Percentiles rank a stretch among this genome's conserved stretches.
These are phyloP conservation scores for Coemansia sp. DNA, from an alignment of 192 early-diverging fungal species.

Conservation along the genomic window DNA sequence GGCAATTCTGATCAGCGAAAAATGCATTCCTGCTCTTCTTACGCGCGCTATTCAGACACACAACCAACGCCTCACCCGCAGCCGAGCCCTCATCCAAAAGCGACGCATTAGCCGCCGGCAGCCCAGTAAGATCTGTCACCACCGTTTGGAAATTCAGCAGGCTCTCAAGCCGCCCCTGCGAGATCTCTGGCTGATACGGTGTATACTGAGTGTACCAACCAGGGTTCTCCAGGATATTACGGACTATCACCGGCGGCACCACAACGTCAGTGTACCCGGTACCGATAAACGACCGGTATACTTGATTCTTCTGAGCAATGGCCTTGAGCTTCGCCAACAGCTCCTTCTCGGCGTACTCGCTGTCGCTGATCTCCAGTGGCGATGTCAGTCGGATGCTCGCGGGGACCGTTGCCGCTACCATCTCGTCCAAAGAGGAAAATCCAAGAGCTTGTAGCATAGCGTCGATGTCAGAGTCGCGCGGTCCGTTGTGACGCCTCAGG, in stretches of 20 bases:
- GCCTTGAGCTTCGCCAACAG: constrained; percentile 75
- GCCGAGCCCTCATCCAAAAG: constrained; percentile 98
- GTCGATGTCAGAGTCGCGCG: constrained; percentile 69
- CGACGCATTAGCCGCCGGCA: constrained; percentile 96
- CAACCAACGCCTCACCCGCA: constrained; percentile 96
- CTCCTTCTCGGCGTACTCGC: constrained; percentile 79
- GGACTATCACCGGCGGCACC: constrained; percentile 91
- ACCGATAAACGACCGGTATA: constrained; percentile 91
- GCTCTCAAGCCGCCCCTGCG: constrained; percentile 97
- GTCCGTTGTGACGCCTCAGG: constrained; percentile 86
- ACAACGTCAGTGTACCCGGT: constrained; percentile 92
- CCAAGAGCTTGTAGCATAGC: constrained; percentile 84
- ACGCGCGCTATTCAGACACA: constrained; percentile 69
- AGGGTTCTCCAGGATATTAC: constrained; percentile 98
- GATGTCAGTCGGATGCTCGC: constrained; percentile 70
- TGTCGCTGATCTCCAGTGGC: constrained; percentile 71
- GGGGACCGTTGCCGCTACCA: constrained; percentile 85
- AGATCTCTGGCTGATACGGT: constrained; percentile 99
- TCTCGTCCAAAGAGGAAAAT: constrained; percentile 74
- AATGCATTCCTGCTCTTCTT: constrained; percentile 84
- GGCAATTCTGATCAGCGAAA: constrained; percentile 90
- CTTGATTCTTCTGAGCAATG: constrained; percentile 92
- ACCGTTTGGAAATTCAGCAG: constrained; percentile 98
- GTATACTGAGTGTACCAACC: constrained; percentile 99
- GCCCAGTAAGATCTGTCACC: constrained; percentile 92